Evolutionary conservation across 352 stramenopile species (phyloP).

Genomic region (Hyaloperonospora brassicae): DNA sequence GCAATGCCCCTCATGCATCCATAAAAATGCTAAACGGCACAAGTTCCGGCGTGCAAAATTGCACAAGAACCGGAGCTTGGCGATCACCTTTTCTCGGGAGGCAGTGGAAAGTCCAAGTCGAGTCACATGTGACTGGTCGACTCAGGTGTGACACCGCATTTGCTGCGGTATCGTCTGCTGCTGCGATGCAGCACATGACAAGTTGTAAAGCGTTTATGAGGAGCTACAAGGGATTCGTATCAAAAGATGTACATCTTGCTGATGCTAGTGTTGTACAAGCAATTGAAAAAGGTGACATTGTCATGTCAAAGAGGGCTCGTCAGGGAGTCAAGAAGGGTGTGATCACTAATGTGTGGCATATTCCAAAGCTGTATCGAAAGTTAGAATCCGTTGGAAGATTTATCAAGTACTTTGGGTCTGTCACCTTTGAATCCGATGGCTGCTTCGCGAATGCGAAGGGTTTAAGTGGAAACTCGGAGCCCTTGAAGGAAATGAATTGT

Average conservation of each 20-base stretch:
- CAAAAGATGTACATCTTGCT: neutral
- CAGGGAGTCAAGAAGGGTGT: neutral
- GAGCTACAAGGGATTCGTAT: too few relatives aligned
- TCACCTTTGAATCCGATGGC: neutral
- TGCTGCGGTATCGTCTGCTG: too few relatives aligned
- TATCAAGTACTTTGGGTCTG: neutral
- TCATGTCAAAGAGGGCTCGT: too few relatives aligned
- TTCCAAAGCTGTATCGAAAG: neutral
- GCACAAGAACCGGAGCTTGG: too few relatives aligned
- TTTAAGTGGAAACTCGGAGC: neutral
- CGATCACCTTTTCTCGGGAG: neutral
- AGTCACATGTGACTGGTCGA: neutral
- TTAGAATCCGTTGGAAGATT: neutral
- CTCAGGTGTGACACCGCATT: too few relatives aligned
- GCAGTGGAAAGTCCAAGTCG: neutral
- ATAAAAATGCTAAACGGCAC: slow-evolving; percentile 2
- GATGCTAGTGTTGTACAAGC: neutral
- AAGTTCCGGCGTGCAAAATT: slow-evolving; percentile 4
- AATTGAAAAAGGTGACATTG: neutral
- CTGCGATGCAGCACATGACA: slow-evolving; percentile 11
- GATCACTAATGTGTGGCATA: neutral
- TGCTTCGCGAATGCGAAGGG: slow-evolving; percentile 1
- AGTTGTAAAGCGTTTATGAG: too few relatives aligned
- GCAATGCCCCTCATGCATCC: neutral
- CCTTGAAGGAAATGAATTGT: neutral